Evolutionary conservation across 2,329 filamentous ascomycete species (phyloP).

Genomic region (Trichophyton benhamiae): DNA sequence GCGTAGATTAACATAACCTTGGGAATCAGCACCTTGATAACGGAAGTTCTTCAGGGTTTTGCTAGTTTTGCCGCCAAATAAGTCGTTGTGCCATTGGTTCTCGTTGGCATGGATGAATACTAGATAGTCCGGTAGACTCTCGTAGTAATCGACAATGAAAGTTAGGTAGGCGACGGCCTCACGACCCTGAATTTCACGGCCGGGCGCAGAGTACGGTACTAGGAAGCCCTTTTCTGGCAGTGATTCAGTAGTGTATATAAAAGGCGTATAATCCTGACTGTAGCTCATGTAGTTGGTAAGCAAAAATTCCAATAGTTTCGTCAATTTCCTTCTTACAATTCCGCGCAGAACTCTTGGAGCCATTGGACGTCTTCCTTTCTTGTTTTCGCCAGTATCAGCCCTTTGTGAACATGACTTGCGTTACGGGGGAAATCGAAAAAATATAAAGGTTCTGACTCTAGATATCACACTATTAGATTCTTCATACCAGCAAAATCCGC

Average conservation of each 20-base stretch:
- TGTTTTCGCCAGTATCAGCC: not conserved
- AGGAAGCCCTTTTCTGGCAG: not conserved
- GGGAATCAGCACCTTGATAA: slow-evolving; percentile 41
- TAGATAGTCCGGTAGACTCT: slow-evolving; percentile 39
- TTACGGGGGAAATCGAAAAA: not conserved
- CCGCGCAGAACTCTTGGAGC: not conserved
- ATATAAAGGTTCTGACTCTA: not conserved
- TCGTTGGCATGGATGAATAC: slow-evolving; percentile 49
- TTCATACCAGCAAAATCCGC: not conserved
- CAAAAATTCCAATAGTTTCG: not conserved
- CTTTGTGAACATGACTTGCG: not conserved
- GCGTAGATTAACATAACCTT: slow-evolving; percentile 50
- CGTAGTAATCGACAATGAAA: slow-evolving; percentile 37
- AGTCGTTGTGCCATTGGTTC: slow-evolving; percentile 42
- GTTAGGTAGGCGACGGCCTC: slow-evolving; percentile 38
- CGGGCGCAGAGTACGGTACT: not conserved
- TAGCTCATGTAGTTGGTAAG: not conserved
- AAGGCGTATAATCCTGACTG: not conserved
- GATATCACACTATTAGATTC: not conserved
- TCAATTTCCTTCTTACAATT: not conserved
- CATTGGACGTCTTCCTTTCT: not conserved
- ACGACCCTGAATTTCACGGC: slow-evolving; percentile 16
- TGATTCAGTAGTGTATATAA: not conserved
- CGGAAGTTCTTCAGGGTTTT: slow-evolving; percentile 42
- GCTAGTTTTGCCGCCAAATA: slow-evolving; percentile 22